Conservation (phyloP, 805 yeast genomes). For the Candida qinlingensis region DNA sequence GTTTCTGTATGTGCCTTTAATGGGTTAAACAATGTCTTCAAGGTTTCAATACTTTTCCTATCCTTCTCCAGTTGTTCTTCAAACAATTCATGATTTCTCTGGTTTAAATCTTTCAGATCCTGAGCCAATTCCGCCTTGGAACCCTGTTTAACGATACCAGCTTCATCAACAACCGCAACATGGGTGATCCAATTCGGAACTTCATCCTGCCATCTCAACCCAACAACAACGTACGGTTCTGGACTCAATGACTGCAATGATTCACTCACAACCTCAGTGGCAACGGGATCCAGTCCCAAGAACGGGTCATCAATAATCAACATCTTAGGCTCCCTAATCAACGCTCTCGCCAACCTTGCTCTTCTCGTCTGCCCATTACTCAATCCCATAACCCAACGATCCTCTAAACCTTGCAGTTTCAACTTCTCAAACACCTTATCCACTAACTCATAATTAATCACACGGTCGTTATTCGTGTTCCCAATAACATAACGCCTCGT, state of each 20-base stretch:
- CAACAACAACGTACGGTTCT: slow-evolving; percentile 57
- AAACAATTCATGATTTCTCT: slow-evolving; percentile 15
- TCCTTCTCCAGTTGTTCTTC: slow-evolving; percentile 9
- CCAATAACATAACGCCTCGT: slow-evolving; percentile 57
- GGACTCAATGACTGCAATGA: slow-evolving; percentile 42
- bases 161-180: slow-evolving; percentile 53
- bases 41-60: slow-evolving; percentile 14
- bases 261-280: slow-evolving; percentile 53
- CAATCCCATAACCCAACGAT: slow-evolving; percentile 78
- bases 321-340: slow-evolving; percentile 59
- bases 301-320: slow-evolving; percentile 88
- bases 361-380: slow-evolving; percentile 94
- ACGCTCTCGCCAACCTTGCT: slow-evolving; percentile 75
- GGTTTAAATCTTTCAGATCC: slow-evolving; percentile 20
- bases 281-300: slow-evolving; percentile 79
- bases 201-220: slow-evolving; percentile 69
- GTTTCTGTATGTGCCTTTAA: slow-evolving; percentile 11
- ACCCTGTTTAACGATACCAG: slow-evolving; percentile 52
- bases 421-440: slow-evolving; percentile 43
- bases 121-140: slow-evolving; percentile 24
- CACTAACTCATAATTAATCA: slow-evolving; percentile 33
- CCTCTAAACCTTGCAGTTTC: slow-evolving; percentile 48
- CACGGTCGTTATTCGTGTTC: slow-evolving; percentile 29
- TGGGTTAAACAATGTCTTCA: slow-evolving; percentile 14
- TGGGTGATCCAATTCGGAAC: slow-evolving; percentile 80